Conservation (phyloP, 148 eudicot species). For the Nepenthes mirabilis region DNA sequence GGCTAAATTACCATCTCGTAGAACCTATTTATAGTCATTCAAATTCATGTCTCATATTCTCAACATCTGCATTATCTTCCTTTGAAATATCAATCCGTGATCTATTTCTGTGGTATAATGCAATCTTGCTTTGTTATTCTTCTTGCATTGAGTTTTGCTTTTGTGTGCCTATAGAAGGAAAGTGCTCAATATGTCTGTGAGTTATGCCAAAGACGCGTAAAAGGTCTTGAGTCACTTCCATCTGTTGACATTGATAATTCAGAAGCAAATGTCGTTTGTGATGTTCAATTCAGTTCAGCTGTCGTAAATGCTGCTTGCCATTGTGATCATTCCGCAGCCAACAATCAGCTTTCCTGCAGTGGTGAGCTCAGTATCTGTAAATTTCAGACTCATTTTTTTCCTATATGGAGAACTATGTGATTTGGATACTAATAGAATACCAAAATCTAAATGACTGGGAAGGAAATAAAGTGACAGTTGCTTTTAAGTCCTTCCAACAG, state of each 20-base stretch:
- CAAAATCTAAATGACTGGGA: too few relatives aligned
- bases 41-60: not conserved
- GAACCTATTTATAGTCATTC: too few relatives aligned
- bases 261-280: not conserved
- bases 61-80: not conserved
- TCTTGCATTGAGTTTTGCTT: not conserved
- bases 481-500: too few relatives aligned
- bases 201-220: constrained; percentile 62
- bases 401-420: too few relatives aligned
- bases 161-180: constrained; percentile 30
- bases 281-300: not conserved
- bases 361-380: too few relatives aligned
- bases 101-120: not conserved
- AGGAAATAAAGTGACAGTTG: too few relatives aligned
- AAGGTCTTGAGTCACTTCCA: constrained; percentile 22
- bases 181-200: constrained; percentile 54
- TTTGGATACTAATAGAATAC: too few relatives aligned
- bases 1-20: too few relatives aligned
- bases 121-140: not conserved
- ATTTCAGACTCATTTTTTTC: too few relatives aligned
- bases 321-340: too few relatives aligned
- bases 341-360: too few relatives aligned
- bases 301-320: too few relatives aligned
- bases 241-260: constrained; percentile 5
- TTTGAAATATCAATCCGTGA: not conserved